Percentiles rank a stretch among this genome's conserved stretches.
phyloP scores from a whole-genome alignment of 2,329 filamentous ascomycete species.

The Coniochaeta sp. region DNA sequence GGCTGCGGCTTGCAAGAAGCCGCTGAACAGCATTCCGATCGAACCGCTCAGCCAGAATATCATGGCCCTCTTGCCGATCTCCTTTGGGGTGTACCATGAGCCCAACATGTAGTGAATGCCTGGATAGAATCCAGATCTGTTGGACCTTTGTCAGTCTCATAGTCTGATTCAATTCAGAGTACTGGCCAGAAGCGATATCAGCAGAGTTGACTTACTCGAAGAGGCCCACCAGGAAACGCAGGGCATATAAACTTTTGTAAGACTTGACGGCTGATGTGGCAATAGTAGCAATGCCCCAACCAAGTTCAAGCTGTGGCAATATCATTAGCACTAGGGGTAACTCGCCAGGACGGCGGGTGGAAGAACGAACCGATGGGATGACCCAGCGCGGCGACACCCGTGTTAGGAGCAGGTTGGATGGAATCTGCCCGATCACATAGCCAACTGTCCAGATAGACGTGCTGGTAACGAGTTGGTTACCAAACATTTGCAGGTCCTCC shows the following conservation, averaged over 20 bases:
- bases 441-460: conserved; percentile 14
- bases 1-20: conserved; percentile 41
- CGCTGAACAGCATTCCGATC: conserved; percentile 40
- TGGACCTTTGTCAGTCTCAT: conserved; percentile 22
- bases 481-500: conserved; percentile 16
- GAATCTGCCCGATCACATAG: conserved; percentile 41
- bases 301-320: background rate
- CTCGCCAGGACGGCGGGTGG: background rate
- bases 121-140: conserved; percentile 24
- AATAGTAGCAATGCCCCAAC: conserved; percentile 20
- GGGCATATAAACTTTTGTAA: conserved; percentile 22
- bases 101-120: conserved; percentile 21
- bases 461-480: conserved; percentile 18
- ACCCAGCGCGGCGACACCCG: conserved; percentile 34
- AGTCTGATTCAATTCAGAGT: background rate
- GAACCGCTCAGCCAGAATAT: conserved; percentile 25
- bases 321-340: background rate
- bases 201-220: conserved; percentile 17
- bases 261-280: conserved; percentile 16
- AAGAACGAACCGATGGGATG: conserved; percentile 31
- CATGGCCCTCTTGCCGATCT: conserved; percentile 19
- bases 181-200: background rate
- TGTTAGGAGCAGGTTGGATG: conserved; percentile 44
- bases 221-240: conserved; percentile 23
- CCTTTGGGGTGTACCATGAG: conserved; percentile 20